Percentiles rank a stretch among this genome's conserved stretches.
phyloP scores from a whole-genome alignment of 2,329 filamentous ascomycete genomes.

The Aspergillus hiratsukae region DNA sequence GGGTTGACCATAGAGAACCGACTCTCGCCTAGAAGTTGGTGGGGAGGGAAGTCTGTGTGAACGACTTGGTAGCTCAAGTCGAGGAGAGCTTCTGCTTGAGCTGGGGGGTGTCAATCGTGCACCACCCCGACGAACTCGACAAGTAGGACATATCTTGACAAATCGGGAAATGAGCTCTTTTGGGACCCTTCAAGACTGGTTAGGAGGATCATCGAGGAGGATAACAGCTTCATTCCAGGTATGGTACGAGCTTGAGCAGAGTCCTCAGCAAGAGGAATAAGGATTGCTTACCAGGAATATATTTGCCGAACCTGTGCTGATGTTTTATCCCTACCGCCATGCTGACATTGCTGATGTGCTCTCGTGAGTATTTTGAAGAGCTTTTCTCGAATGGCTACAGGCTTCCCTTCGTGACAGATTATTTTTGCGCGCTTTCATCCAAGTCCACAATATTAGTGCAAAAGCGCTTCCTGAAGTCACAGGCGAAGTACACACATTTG shows the following conservation, averaged over 20 bases:
- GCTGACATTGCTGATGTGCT: conserved; percentile 48
- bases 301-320: conserved; percentile 48
- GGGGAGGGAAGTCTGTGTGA: conserved; percentile 36
- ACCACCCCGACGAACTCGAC: conserved; percentile 44
- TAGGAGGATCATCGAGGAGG: neutral
- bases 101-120: conserved; percentile 39
- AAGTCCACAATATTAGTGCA: conserved; percentile 1
- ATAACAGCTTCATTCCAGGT: neutral
- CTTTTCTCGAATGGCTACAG: conserved; percentile 50
- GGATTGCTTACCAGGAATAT: conserved; percentile 45
- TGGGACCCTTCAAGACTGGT: conserved; percentile 38
- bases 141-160: conserved; percentile 49
- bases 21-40: conserved; percentile 33
- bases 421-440: conserved; percentile 33
- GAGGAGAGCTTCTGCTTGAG: conserved; percentile 37
- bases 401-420: conserved; percentile 49
- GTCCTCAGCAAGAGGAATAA: neutral
- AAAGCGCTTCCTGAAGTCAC: neutral
- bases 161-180: conserved; percentile 51
- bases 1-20: conserved; percentile 25
- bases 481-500: conserved; percentile 32
- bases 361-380: conserved; percentile 49
- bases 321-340: conserved; percentile 51
- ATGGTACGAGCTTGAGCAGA: neutral
- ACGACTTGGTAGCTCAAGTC: conserved; percentile 27